Conservation (phyloP, 495 filamentous ascomycete genomes). For the Aspergillus bertholletiae region DNA sequence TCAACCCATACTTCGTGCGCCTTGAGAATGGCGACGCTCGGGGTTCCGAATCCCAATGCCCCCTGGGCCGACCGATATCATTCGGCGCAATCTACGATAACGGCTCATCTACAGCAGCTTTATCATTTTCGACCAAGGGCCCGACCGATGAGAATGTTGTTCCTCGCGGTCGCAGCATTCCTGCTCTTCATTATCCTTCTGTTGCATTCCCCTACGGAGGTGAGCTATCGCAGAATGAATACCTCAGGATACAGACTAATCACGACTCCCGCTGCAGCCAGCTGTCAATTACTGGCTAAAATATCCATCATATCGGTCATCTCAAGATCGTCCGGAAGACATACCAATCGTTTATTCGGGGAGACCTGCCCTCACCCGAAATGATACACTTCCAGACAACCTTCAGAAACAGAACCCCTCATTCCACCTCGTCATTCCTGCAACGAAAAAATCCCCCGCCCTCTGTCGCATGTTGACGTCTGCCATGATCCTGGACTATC, state of each 20-base stretch:
- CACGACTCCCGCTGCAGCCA: slow-evolving; percentile 12
- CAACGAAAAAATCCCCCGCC: slow-evolving; percentile 42
- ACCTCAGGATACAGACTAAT: not conserved
- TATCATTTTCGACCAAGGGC: slow-evolving; percentile 31
- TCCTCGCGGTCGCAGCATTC: slow-evolving; percentile 21
- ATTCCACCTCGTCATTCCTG: slow-evolving; percentile 62
- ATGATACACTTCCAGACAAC: slow-evolving; percentile 30
- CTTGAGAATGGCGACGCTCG: slow-evolving; percentile 30
- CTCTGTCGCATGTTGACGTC: slow-evolving; percentile 60
- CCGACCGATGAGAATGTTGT: slow-evolving; percentile 24
- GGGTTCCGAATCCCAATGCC: slow-evolving; percentile 22
- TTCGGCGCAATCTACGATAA: slow-evolving; percentile 20
- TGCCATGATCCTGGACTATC: slow-evolving; percentile 59
- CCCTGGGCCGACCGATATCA: slow-evolving; percentile 26
- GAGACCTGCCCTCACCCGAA: slow-evolving; percentile 15
- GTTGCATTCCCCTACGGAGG: slow-evolving; percentile 17
- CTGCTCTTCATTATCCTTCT: slow-evolving; percentile 23
- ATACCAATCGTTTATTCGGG: slow-evolving; percentile 26
- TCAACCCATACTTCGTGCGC: not conserved
- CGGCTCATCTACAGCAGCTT: slow-evolving; percentile 25
- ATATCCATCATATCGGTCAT: slow-evolving; percentile 35
- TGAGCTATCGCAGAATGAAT: slow-evolving; percentile 1
- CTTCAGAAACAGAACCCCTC: slow-evolving; percentile 45
- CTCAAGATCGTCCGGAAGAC: slow-evolving; percentile 33
- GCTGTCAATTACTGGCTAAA: slow-evolving; percentile 30